Evolutionary conservation across 2,329 filamentous ascomycete genomes (phyloP), one percentile per base, ranked within the genome.

Genomic region (Aureobasidium vineae): DNA sequence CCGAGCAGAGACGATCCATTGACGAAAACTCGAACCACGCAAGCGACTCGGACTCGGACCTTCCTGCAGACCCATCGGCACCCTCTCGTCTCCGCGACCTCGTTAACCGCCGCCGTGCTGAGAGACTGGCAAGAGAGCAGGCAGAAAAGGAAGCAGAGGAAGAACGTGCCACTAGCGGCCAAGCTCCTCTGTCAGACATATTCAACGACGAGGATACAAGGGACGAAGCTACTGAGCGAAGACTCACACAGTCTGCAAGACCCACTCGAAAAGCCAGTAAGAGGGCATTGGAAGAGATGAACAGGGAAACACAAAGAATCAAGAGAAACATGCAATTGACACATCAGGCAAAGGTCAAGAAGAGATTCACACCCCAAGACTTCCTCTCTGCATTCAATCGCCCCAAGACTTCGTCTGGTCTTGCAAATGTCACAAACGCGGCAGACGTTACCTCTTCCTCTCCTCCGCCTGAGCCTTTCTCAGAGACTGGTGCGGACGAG

Each of bases 281-380:
- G 80, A 97, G 92, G 78, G 95, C 95, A 0, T 76, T 97, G 49
- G 91, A 97, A 75, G 94, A 98, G 71, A 97, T 99, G 89, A 90
- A 90, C 72, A 86, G 92, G 67, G 95, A 99, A 78, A 97, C 94
- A 1, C 95, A 99, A 79, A 87, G 95, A 36, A 86, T 99, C 79
- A 89, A 86, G 71, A 86, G 95, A 70, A 96, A 90, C 74, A 90
- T 97, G 86, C 94, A 98, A 77, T 84, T 99, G 57, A 87, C 90
- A 1, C 93, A 98, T 76, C 88, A 97, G 75, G 90, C 91, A 28
- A 91, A 89, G 79, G 80, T 92, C 1, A 93, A 90, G 77, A 98
- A 95, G 82, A 96, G 92, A 79, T 90, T 97, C 70, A 88, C 89
- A 7, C 95, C 93, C 71, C 86, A 88, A 43, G 90, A 90, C 67